Percentiles rank a stretch among this genome's conserved stretches.
Conservation (phyloP, 305 asterid species). For the Petunia hybrid region DNA sequence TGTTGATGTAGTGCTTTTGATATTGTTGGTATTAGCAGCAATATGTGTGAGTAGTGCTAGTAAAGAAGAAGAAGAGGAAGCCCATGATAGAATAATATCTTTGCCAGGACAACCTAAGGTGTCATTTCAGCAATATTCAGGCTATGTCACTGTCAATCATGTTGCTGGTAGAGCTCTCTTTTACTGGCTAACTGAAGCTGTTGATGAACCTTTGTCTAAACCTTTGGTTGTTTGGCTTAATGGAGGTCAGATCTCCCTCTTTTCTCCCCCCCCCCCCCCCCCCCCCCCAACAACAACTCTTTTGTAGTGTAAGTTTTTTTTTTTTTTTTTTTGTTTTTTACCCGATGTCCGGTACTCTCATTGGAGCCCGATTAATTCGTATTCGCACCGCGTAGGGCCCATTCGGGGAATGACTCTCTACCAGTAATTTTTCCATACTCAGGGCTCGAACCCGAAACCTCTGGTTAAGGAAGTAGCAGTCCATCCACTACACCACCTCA, state of each 20-base stretch:
- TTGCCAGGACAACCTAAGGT: constrained; percentile 92
- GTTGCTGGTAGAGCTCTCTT: constrained; percentile 87
- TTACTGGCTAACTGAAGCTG: constrained; percentile 91
- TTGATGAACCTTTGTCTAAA: constrained; percentile 49
- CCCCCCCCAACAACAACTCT: too few relatives aligned
- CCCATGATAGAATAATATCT: constrained; percentile 56
- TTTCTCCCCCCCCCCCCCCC: not conserved
- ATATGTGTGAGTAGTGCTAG: constrained; percentile 19
- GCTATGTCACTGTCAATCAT: constrained; percentile 79
- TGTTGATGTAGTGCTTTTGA: not conserved
- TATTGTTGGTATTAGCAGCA: constrained; percentile 32
- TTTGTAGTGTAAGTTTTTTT: too few relatives aligned
- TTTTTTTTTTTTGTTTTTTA: too few relatives aligned
- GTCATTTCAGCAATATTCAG: constrained; percentile 78
- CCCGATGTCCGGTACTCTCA: too few relatives aligned
- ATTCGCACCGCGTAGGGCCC: too few relatives aligned
- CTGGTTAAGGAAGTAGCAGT: too few relatives aligned
- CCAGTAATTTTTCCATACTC: too few relatives aligned
- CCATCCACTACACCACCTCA: too few relatives aligned
- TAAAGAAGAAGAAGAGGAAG: constrained; percentile 53
- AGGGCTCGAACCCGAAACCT: too few relatives aligned
- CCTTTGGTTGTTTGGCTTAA: constrained; percentile 95
- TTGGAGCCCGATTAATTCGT: too few relatives aligned
- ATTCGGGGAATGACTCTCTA: too few relatives aligned
- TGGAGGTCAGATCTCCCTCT: constrained; percentile 65